Evolutionary conservation across 805 yeast genomes (phyloP), one percentile per base, ranked within the genome.

Genomic region (Metschnikowia baotianmanensis): DNA sequence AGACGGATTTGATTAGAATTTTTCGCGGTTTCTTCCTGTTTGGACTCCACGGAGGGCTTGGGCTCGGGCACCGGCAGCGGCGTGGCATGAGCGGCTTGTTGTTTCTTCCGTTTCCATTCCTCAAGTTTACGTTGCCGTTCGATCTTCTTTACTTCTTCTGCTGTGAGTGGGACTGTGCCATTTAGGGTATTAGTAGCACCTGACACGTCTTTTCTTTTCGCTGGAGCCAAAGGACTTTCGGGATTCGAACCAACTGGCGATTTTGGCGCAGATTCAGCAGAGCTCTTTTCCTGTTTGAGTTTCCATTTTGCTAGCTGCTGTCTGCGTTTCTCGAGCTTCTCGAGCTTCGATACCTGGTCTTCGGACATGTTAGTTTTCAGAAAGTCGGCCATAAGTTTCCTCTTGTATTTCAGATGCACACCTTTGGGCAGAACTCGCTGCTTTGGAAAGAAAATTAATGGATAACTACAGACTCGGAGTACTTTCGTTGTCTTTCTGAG

Each of bases 241-340:
- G 7, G 9, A 8, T 24, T 33, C 10, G 4, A 17, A 27, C 12
- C 2, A 2, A 8, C 30, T 11, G 20, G 19, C 1, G 35, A 12
- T 9, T 37, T 35, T 15, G 11, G 21, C 11, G 19, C 19, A 26
- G 24, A 11, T 16, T 38, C 39, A 24, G 40, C 29, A 3, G 38
- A 27, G 28, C 68, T 69, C 54, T 77, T 78, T 59, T n/a, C n/a
- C n/a, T n/a, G n/a, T n/a, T 77, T 77, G 50, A 63, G 66, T 51
- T 77, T 80, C 87, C 87, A 83, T 32, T 72, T 73, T 5, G 77
- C 77, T 35, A 81, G 54, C 49, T 72, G 74, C 45, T 76, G 80
- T 45, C 74, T 74, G 38, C 87, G 67, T 40, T 51, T 55, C 29
- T 57, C 46, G 16, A 65, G 53, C 48, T 68, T 68, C 25, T 67